Base-by-base conservation (phyloP, 202 grass and related monocot genomes). In the Setaria viridis region DNA sequence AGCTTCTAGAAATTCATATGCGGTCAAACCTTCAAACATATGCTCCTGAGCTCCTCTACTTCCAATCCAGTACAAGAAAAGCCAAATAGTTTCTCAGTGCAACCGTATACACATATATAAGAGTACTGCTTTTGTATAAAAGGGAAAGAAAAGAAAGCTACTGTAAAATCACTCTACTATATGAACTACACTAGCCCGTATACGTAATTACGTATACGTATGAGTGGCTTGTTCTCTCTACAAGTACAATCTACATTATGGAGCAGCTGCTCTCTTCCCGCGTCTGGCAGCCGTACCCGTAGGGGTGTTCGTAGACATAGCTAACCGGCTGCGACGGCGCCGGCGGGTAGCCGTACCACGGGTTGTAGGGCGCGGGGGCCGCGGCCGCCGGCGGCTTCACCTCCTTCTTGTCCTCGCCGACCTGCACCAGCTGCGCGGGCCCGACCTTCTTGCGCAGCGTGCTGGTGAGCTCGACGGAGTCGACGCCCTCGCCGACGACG, bases 371-470 rank as follows among this genome's bases (percentile, higher is more conserved):
- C 43, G 20, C 7, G 13, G 43, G 9, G 19, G 30, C 2, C 1
- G 17, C 10, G 2, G 15, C 8, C 1, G 15, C 5, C 7, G 21
- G 39, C 17, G 80, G 84, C 56, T 78, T 20, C 35, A 74, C 80
- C 14, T 66, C 50, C 76, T 68, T 42, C 78, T 79, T 88, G 8
- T 4, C 79, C 5, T 89, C 84, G 9, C 15, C 87, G 42, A 94
- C 86, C 63, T 73, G 25, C 35, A 94, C 9, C 3, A 97, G 65
- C 10, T 88, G 41, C 51, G 95, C 78, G 41, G 12, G 46, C 0
- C 92, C 82, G 6, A 98, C 55, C 83, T 87, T 93, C 76, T 78
- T 94, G 35, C 92, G 86, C 74, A 94, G 59, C 9, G 19, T 20
- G 11, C 2, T 58, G 30, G 90, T 87, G 66, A 97, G 76, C 42